Evolutionary conservation across 352 stramenopile species (phyloP).

Genomic region (Pythium oligandrum): DNA sequence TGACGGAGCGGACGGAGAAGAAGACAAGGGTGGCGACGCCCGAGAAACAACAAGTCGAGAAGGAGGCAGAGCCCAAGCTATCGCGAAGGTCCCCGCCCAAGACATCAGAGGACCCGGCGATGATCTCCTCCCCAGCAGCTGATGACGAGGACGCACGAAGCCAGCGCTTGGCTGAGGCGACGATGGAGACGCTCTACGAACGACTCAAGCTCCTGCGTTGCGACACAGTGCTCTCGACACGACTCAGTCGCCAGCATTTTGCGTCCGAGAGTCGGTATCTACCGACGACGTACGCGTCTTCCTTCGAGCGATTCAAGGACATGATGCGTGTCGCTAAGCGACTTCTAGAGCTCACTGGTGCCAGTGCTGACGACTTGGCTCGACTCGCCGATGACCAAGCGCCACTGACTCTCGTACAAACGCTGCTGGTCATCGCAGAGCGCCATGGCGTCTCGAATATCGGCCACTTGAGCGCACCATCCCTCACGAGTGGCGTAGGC

Average conservation of each 20-base stretch:
- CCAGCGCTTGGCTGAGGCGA: constrained; percentile 27
- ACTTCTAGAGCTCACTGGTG: constrained; percentile 26
- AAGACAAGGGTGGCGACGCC: neutral
- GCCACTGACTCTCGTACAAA: constrained; percentile 30
- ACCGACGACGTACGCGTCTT: constrained; percentile 9
- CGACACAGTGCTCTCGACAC: constrained; percentile 32
- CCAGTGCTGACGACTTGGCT: neutral
- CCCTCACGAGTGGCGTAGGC: constrained; percentile 34
- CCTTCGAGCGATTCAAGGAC: constrained; percentile 41
- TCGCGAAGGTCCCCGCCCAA: too few relatives aligned
- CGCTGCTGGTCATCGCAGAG: constrained; percentile 50
- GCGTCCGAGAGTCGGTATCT: constrained; percentile 20
- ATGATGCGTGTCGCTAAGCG: constrained; percentile 36
- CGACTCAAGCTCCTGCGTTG: constrained; percentile 49
- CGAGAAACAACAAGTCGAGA: too few relatives aligned
- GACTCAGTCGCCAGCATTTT: constrained; percentile 50
- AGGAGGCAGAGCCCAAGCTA: too few relatives aligned
- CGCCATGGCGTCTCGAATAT: constrained; percentile 29
- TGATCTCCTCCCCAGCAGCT: neutral
- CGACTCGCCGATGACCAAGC: constrained; percentile 2
- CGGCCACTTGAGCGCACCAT: constrained; percentile 28
- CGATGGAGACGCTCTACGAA: constrained; percentile 75
- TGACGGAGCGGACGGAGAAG: constrained; percentile 25
- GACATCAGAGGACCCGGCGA: neutral
- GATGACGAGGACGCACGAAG: constrained; percentile 21